Evolutionary conservation across 2,329 filamentous ascomycete genomes (phyloP), one percentile per base, ranked within the genome.

Genomic region (Pseudohalonectria lignicola): DNA sequence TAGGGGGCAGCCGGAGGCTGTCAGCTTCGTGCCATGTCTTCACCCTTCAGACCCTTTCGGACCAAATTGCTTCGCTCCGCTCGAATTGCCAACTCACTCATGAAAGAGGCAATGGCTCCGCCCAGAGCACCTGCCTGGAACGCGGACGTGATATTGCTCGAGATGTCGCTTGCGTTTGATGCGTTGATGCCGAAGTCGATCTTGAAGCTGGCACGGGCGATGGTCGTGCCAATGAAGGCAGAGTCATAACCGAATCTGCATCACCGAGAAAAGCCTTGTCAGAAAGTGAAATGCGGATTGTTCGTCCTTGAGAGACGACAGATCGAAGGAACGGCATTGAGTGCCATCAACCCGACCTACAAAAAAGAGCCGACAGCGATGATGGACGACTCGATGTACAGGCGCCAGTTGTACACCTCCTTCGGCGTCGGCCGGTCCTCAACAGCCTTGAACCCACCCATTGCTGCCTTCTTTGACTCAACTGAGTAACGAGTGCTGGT

Each of bases 371-470:
- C 67, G 15, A 63, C 64, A 4, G 67, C 61, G 33, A 71, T 69
- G 21, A 71, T 56, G n/a, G 62, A 47, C 0, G 65, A 61, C 34
- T 66, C 61, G 5, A 53, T 55, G 46, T 73, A 73, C 17, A 72
- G 52, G 4, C 62, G 58, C 62, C 62, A 67, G 43, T 71, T 72
- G 53, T 71, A 71, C 44, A 74, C 69, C 53, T 71, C 67, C 41
- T 63, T 60, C 16, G 70, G 71, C 44, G 69, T 74, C 19, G 69
- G 69, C 45, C 70, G 60, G 50, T 74, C 70, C 49, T 74, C 70
- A 19, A 37, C 35, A 13, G 35, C 35, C 20, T 21, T 37, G 35
- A 37, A 37, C 8, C 35, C 35, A 6, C 35, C 35, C 35, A 37
- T 37, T 34, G 10, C 8, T 23, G 12, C 12, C 4, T 13, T 34